Evolutionary conservation across 805 yeast species (phyloP), one percentile per base, ranked within the genome.

Genomic region (Myxozyma vanderwaltii): DNA sequence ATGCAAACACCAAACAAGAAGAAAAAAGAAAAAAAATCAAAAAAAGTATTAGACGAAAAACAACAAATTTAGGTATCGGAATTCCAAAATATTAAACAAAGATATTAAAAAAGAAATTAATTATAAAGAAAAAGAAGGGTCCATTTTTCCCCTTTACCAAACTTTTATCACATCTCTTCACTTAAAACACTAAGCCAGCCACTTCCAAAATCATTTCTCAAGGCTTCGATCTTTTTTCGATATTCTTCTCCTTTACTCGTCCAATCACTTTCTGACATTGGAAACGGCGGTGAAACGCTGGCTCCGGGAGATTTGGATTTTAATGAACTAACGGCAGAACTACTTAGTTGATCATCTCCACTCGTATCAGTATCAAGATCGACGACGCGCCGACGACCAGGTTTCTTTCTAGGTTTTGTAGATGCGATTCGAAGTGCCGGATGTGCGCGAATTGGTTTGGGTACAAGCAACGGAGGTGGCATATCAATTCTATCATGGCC

Each of bases 221-320:
- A 67, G 7, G 75, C 74, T 61, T 75, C 76, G 36, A 74, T 72
- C 15, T 72, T 75, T 59, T 77, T 52, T 40, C 63, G 47, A 29
- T 77, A 64, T 63, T 68, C 51, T 75, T 79, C 71, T 61, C 68
- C 65, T 40, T 58, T 45, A 56, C 64, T 68, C 0, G 58, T 46
- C 61, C 61, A 57, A n/a, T 60, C 61, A 21, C 56, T 52, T 13
- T 60, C 62, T 2, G 46, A 17, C 44, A 33, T 44, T 5, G 50
- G 10, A 7, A 35, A 4, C 21, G 55, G 49, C 23, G 52, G 55
- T 29, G 51, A 29, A 17, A 59, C 19, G 44, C 55, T 21, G 5
- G 55, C 39, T 17, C 41, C 33, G 23, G 54, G 33, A 6, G 33
- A 29, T 29, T 29, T 44, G 31, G 63, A 57, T 44, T 53, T 57